These are phyloP conservation scores for Pontederia crassipes DNA, from an alignment of 176 grass and related monocot species.

Conservation along the genomic window DNA sequence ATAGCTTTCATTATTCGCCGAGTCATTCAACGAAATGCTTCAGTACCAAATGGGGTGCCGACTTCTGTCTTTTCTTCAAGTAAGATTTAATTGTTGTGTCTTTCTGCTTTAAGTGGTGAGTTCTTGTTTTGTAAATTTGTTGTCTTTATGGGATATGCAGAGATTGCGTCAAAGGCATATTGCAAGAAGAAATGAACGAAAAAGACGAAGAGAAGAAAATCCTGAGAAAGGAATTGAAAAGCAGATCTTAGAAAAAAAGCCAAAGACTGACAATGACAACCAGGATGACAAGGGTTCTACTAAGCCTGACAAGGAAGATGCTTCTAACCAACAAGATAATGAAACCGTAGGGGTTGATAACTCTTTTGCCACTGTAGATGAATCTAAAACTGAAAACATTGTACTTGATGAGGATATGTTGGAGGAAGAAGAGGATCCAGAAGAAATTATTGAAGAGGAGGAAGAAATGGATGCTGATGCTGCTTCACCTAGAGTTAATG, in stretches of 20 bases:
- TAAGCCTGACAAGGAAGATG: slow-evolving; percentile 25
- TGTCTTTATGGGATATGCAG: slow-evolving; percentile 28
- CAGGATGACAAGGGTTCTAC: slow-evolving; percentile 25
- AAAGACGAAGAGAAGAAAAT: slow-evolving; percentile 88
- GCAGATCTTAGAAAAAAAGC: slow-evolving; percentile 38
- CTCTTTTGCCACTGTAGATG: slow-evolving; percentile 18
- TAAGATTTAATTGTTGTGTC: slow-evolving; percentile 15
- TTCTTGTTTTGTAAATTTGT: neutral
- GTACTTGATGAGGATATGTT: slow-evolving; percentile 9
- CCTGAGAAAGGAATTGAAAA: slow-evolving; percentile 49
- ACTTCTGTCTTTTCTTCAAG: slow-evolving; percentile 91
- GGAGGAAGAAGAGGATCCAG: slow-evolving; percentile 46
- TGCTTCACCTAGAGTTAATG: slow-evolving; percentile 18
- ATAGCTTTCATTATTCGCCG: slow-evolving; percentile 95
- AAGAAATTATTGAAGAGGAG: slow-evolving; percentile 74
- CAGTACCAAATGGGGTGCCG: slow-evolving; percentile 87
- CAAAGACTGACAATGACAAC: slow-evolving; percentile 36
- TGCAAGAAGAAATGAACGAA: slow-evolving; percentile 56
- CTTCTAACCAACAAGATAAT: slow-evolving; percentile 26
- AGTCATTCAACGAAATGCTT: slow-evolving; percentile 97
- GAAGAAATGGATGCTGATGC: slow-evolving; percentile 49
- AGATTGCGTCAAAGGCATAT: slow-evolving; percentile 49
- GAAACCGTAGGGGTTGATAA: slow-evolving; percentile 24
- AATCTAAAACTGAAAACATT: slow-evolving; percentile 34
- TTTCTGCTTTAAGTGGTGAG: neutral